These are phyloP conservation scores for Gnomoniopsis smithogilvyi DNA, from an alignment of 2,329 filamentous ascomycete species.

Conservation along the genomic window DNA sequence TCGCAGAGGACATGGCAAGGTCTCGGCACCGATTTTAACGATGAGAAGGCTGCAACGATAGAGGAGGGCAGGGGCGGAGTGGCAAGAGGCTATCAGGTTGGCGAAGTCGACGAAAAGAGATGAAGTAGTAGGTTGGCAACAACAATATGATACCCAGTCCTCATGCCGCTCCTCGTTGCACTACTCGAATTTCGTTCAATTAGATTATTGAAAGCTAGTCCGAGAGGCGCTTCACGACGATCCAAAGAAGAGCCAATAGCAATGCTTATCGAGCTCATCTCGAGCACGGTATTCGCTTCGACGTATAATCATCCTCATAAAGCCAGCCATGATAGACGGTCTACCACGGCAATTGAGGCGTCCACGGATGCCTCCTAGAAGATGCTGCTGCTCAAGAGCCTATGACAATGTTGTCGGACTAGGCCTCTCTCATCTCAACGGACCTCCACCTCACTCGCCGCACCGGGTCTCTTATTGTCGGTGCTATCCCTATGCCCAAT, in stretches of 20 bases:
- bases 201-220: not conserved
- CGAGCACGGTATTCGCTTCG: too few species aligned
- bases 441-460: conserved; percentile 4
- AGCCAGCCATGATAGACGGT: too few species aligned
- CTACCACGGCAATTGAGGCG: too few species aligned
- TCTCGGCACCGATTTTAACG: conserved; percentile 78
- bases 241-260: not conserved
- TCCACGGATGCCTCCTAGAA: too few species aligned
- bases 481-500: not conserved
- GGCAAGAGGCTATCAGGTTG: conserved; percentile 82
- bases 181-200: not conserved
- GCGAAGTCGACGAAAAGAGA: conserved; percentile 40
- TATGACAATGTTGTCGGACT: not conserved
- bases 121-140: not conserved
- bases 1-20: conserved; percentile 88
- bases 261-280: not conserved
- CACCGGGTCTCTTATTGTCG: not conserved
- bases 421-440: not conserved
- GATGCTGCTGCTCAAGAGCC: not conserved
- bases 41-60: conserved; percentile 61
- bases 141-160: not conserved
- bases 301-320: too few species aligned
- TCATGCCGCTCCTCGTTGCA: too few species aligned
- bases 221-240: not conserved
- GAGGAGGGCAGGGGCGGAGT: conserved; percentile 87